A percentile compares a stretch with the other conserved stretches of the same genome.
Evolutionary conservation across 2,329 filamentous ascomycete species (phyloP).

Genomic region (Parastagonospora nodorum): DNA sequence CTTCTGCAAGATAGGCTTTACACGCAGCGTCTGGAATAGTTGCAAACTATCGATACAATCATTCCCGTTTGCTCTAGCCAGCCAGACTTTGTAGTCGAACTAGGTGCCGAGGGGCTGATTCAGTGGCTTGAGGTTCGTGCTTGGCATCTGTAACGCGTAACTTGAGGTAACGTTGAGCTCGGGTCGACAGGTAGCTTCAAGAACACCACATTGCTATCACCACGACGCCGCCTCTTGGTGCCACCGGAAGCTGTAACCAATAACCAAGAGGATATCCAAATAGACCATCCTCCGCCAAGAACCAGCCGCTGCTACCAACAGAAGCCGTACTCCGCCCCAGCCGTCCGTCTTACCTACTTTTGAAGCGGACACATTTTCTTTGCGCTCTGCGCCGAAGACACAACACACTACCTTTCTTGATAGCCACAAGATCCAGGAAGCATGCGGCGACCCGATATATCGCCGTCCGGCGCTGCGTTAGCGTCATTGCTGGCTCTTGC

Average conservation of each 20-base stretch:
- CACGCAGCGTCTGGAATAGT: no score
- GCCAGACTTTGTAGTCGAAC: not conserved
- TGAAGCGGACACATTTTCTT: conserved; percentile 13
- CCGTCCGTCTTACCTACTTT: conserved; percentile 12
- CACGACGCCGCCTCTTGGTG: conserved; percentile 2
- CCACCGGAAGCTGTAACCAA: no score
- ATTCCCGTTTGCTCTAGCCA: no score
- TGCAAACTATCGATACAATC: no score
- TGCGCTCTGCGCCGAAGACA: conserved; percentile 1
- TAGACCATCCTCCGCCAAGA: not conserved
- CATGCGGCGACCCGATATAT: conserved; percentile 40
- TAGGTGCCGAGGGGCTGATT: not conserved
- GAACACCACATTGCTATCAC: conserved; percentile 24
- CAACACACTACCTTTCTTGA: not conserved
- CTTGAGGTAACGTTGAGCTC: conserved; percentile 25
- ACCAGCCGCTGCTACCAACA: conserved; percentile 1
- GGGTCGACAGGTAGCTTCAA: conserved; percentile 30
- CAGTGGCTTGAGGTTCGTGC: conserved; percentile 6
- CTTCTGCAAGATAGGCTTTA: no score
- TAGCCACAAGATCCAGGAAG: not conserved
- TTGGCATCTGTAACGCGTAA: conserved; percentile 25
- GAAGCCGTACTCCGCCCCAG: conserved; percentile 10
- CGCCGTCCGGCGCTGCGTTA: conserved; percentile 31
- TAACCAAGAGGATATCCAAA: not conserved
- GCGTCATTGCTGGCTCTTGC: conserved; percentile 46